Evolutionary conservation across 371 early-diverging fungal species (phyloP), one percentile per base, ranked within the genome.

Genomic region (Lichtheimia corymbifera): DNA sequence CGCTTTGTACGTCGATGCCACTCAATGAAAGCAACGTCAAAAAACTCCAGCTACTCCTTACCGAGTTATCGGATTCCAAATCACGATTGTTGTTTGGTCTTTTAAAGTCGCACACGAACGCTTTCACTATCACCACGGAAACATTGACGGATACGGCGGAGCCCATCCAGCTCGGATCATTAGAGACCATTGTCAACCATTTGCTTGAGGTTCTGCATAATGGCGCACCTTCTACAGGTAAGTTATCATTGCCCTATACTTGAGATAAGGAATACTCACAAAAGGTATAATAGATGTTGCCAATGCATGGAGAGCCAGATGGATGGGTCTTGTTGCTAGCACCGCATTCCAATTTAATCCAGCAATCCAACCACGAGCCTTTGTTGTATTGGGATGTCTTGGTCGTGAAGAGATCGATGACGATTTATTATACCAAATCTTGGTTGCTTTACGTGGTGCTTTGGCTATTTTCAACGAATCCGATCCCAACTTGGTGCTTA

Each of bases 281-380:
- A 18, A 53, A 53, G 52, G 52, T 27, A 17, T 47, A 2, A 45
- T 73, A 83, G 88, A 90, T 58, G 82, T 90, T 45, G 88, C 89
- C 1, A 91, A 90, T 68, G 83, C 81, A 13, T 93, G 95, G 89
- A 88, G 93, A 57, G 87, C 95, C 11, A 80, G 95, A 52, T 96
- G 95, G 95, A 92, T 95, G 85, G 87, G 93, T 47, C 73, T 97
- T 58, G 90, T 95, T 4, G 88, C 95, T 0, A 90, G 92, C 50
- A 91, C 92, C 18, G 94, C 96, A 0, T 97, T 97, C 87, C 93
- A 94, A 63, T 91, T 90, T 73, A 95, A 96, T 65, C 94, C 92
- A 9, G 93, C 94, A 0, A 85, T 95, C 35, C 97, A 97, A 71
- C 97, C 96, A 0, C 88, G 97, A 22, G 92, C 96, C 0, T 97